Evolutionary conservation across 148 eudicot genomes (phyloP), one percentile per base, ranked within the genome.

Genomic region (Dysphania ambrosioides): DNA sequence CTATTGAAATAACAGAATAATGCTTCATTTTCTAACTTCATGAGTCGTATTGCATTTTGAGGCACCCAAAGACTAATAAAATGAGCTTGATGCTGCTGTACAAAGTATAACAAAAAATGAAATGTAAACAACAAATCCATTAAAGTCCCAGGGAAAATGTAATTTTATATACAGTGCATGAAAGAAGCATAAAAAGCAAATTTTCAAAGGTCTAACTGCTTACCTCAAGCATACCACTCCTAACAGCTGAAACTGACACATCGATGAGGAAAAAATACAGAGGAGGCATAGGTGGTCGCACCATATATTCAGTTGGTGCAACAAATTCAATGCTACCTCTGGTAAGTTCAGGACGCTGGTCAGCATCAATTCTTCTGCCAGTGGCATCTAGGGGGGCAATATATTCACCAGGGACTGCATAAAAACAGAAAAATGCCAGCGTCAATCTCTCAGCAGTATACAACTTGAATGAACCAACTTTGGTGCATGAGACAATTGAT

Each of bases 221-320:
- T 92, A 92, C 99, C 99, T 95, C 94, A 86, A 95, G 87, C 96
- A 92, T 90, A 77, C 99, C 99, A 85, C 97, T 95, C 84, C 85
- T 85, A 61, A 89, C 93, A 9, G 99, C 97, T 75, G 94, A 90
- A 66, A 86, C 77, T 44, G 99, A 92, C 60, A 92, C 99, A 75
- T 95, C 99, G 26, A 95, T 95, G 81, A 95, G 89, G 82, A 95
- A 95, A 81, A 95, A 92, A 79, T 87, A 95, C 30, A 88, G 72
- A 36, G 99, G 97, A 4, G 99, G 99, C 99, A 95, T 92, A 26
- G 99, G 99, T 56, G 99, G 96, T 53, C 99, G 99, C 85, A 95
- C 97, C 99, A 95, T 95, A 75, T 95, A 95, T 74, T 95, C 99
- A 36, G 97, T 87, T 77, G 99, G 97, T 70, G 99, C 99, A 89